phyloP scores from a whole-genome alignment of 176 grass and related monocot species.

The Echinochloa phyllopogon region DNA sequence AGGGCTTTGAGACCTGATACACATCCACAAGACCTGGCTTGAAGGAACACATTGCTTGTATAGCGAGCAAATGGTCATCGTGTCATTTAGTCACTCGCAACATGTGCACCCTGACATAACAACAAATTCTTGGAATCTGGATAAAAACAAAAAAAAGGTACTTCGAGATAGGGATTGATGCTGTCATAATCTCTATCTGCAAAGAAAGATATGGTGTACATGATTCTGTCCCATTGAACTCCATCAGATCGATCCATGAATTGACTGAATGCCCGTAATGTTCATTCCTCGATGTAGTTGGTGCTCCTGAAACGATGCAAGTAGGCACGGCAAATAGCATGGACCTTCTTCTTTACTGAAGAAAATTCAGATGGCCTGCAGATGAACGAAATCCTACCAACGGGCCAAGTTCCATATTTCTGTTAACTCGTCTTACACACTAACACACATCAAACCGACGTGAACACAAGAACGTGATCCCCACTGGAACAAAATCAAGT shows the following conservation, averaged over 20 bases:
- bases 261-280: neutral
- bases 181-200: neutral
- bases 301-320: neutral
- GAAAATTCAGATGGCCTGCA: neutral
- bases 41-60: conserved; percentile 58
- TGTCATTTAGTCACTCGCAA: neutral
- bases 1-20: conserved; percentile 51
- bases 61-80: conserved; percentile 29
- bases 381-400: neutral
- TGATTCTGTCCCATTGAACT: neutral
- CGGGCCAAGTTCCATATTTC: neutral
- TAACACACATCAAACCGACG: neutral
- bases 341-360: neutral
- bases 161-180: neutral
- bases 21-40: conserved; percentile 79
- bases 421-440: neutral
- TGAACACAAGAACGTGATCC: neutral
- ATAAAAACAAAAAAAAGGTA: too few relatives aligned
- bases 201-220: neutral
- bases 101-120: neutral
- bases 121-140: too few relatives aligned
- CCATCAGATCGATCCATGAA: neutral
- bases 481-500: neutral
- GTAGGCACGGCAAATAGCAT: too few relatives aligned
- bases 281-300: conserved; percentile 5